Percentiles rank a stretch among this genome's conserved stretches.
These are phyloP conservation scores for Daldinia concentrica DNA, from an alignment of 495 filamentous ascomycete genomes.

Conservation along the genomic window DNA sequence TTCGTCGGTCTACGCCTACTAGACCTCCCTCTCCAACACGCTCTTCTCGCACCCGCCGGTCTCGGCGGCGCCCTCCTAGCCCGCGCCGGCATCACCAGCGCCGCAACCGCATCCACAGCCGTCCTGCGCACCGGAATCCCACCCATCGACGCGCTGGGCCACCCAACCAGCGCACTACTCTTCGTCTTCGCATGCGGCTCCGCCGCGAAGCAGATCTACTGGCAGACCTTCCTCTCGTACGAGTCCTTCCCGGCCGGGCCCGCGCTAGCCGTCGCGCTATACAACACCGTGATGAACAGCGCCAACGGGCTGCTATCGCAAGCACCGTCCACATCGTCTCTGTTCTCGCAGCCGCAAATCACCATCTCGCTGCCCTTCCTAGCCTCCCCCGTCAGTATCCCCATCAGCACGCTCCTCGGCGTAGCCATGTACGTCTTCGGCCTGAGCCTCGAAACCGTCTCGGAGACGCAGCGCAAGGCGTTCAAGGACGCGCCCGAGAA, in stretches of 20 bases:
- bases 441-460: conserved; percentile 57
- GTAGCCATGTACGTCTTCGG: conserved; percentile 56
- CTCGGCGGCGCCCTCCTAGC: conserved; percentile 42
- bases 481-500: conserved; percentile 65
- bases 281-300: conserved; percentile 60
- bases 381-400: neutral
- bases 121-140: conserved; percentile 39
- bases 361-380: conserved; percentile 26
- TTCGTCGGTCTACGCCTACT: conserved; percentile 66
- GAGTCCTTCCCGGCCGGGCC: conserved; percentile 54
- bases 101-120: conserved; percentile 33
- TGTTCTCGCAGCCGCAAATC: conserved; percentile 36
- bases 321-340: conserved; percentile 51
- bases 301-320: conserved; percentile 58
- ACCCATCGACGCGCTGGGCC: conserved; percentile 12
- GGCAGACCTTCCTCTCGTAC: conserved; percentile 50
- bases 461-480: conserved; percentile 61
- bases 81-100: conserved; percentile 1
- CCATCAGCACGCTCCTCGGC: conserved; percentile 54
- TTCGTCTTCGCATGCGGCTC: conserved; percentile 60
- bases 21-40: conserved; percentile 67
- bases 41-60: conserved; percentile 50
- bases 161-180: conserved; percentile 50
- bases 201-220: conserved; percentile 62
- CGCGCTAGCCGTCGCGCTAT: conserved; percentile 49